These are phyloP conservation scores for Lachnellula hyalina DNA, from an alignment of 2,329 filamentous ascomycete species.

Conservation along the genomic window DNA sequence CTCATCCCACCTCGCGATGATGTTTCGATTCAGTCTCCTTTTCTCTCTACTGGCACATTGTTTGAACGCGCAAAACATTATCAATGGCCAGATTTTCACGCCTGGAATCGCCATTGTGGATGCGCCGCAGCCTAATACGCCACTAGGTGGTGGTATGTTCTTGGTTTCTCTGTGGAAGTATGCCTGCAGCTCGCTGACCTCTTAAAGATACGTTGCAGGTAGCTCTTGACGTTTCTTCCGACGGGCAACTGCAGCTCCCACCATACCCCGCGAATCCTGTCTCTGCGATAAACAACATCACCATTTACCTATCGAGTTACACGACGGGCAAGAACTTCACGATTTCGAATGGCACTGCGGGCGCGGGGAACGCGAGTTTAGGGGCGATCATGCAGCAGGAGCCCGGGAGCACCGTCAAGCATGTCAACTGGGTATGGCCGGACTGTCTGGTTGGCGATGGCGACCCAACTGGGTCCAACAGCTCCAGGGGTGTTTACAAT, in stretches of 20 bases:
- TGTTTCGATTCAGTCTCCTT: constrained; percentile 11
- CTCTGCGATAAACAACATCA: constrained; percentile 58
- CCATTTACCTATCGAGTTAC: constrained; percentile 62
- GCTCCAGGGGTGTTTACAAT: constrained; percentile 59
- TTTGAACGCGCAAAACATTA: constrained; percentile 45
- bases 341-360: constrained; percentile 56
- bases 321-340: constrained; percentile 61
- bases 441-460: constrained; percentile 58
- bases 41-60: constrained; percentile 15
- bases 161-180: neutral
- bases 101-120: constrained; percentile 63
- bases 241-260: constrained; percentile 57
- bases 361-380: constrained; percentile 46
- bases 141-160: constrained; percentile 53
- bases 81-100: constrained; percentile 64
- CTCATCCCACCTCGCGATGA: constrained; percentile 9
- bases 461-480: constrained; percentile 28
- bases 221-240: constrained; percentile 60
- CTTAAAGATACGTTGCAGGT: constrained; percentile 49
- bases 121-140: constrained; percentile 59
- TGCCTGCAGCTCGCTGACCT: constrained; percentile 8
- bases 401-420: constrained; percentile 63
- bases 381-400: constrained; percentile 61
- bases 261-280: constrained; percentile 48
- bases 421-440: constrained; percentile 69